Evolutionary conservation across 1,139 yeast genomes (phyloP), one percentile per base, ranked within the genome.

Genomic region (Hyphopichia buzzinii): DNA sequence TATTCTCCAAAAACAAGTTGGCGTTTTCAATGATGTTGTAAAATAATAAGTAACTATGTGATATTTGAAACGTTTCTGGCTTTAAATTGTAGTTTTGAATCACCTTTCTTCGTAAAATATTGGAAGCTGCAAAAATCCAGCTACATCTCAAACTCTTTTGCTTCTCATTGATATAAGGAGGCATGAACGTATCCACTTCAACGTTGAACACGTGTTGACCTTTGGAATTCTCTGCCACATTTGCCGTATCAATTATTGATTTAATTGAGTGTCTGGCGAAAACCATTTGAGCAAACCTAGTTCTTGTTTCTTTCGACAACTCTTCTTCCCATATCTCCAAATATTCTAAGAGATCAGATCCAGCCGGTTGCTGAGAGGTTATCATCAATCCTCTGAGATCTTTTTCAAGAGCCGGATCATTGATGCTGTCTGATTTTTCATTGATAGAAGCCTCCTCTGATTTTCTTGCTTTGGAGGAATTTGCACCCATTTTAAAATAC

Each of bases 121-220:
- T 87, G 38, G 86, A 78, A 1, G 92, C 76, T 7, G 95, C 95
- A 59, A 86, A 86, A 46, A 87, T 70, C 95, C 95, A 87, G 59
- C 96, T 87, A 50, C 95, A 67, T 27, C 95, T 95, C 12, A 87
- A 77, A 26, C 75, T 58, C 52, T 76, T 75, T 60, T 87, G 96
- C 60, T 83, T 80, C 50, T 86, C 81, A 36, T 80, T 66, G 43
- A 41, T 59, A 3, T 58, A 68, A 16, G 94, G 92, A 3, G 79
- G 56, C 3, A 89, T 89, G 50, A 84, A 84, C 4, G 72, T 68
- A 26, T 77, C 77, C 23, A 86, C 77, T 36, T 74, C 74, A 38
- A 73, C 55, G 48, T 81, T 81, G 63, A 82, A 87, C 22, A 79
- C 63, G 46, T 68, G 79, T 36, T 66, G 68, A 47, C 72, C 72